Conservation (phyloP, 108 stramenopile species). For the Pseudonitzschia multiseries region DNA sequence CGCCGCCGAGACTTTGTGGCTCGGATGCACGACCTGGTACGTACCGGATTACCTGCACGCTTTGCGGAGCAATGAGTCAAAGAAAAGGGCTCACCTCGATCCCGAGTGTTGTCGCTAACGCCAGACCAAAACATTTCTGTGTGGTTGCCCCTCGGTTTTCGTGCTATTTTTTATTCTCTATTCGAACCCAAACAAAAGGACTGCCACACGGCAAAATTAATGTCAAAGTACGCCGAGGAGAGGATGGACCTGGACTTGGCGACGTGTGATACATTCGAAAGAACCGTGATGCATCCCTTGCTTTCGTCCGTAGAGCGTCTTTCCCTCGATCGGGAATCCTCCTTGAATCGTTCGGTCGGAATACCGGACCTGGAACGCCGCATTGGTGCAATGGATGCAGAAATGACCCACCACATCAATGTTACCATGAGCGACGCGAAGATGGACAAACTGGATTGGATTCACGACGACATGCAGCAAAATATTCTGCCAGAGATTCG, state of each 20-base stretch:
- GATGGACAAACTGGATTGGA: conserved; percentile 27
- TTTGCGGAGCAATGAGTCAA: no score
- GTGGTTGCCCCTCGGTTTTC: not conserved
- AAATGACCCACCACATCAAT: conserved; percentile 26
- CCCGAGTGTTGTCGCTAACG: no score
- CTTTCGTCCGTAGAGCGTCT: conserved; percentile 31
- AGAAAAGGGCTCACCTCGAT: no score
- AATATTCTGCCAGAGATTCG: conserved; percentile 38
- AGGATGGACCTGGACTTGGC: conserved; percentile 40
- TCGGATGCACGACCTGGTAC: conserved; percentile 29
- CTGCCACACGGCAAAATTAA: conserved; percentile 22
- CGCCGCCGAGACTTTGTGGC: conserved; percentile 31
- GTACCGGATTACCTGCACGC: not conserved
- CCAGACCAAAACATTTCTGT: not conserved
- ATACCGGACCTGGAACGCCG: conserved; percentile 22
- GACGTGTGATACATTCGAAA: conserved; percentile 35
- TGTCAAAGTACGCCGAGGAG: conserved; percentile 30
- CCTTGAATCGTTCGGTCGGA: conserved; percentile 13
- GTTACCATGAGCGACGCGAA: conserved; percentile 31
- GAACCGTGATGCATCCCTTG: conserved; percentile 29
- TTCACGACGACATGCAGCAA: conserved; percentile 28
- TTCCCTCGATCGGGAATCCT: conserved; percentile 32
- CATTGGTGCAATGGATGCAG: conserved; percentile 16
- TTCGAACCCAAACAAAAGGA: conserved; percentile 6
- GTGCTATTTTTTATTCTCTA: not conserved